phyloP scores from a whole-genome alignment of 2,329 filamentous ascomycete species.

The Capronia coronata region DNA sequence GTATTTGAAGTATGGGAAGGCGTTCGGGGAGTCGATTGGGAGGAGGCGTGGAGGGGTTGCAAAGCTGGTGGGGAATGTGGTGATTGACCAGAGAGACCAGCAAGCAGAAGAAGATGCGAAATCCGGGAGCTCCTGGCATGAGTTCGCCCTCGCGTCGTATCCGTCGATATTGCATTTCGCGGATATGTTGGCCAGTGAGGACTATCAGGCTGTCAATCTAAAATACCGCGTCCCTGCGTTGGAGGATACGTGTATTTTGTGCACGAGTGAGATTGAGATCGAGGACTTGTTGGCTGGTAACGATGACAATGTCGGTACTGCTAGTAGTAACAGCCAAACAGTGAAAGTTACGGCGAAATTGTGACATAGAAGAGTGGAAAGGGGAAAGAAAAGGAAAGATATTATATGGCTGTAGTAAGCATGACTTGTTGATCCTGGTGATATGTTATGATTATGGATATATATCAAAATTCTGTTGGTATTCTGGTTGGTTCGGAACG shows the following conservation, averaged over 20 bases:
- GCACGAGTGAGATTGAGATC: slow-evolving; percentile 47
- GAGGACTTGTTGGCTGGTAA: slow-evolving; percentile 26
- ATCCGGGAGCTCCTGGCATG: slow-evolving; percentile 36
- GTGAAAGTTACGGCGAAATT: slow-evolving; percentile 28
- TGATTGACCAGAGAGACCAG: slow-evolving; percentile 27
- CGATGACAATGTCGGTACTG: too few relatives aligned
- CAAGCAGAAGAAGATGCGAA: not conserved
- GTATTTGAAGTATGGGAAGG: slow-evolving; percentile 55
- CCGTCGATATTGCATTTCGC: slow-evolving; percentile 56
- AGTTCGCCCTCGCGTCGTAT: slow-evolving; percentile 60
- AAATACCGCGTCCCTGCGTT: slow-evolving; percentile 46
- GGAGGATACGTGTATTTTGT: slow-evolving; percentile 49
- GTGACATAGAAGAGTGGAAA: slow-evolving; percentile 2
- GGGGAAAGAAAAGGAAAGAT: too few relatives aligned
- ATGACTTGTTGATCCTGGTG: too few relatives aligned
- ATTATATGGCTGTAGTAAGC: too few relatives aligned
- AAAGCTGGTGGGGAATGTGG: slow-evolving; percentile 56
- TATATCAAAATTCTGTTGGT: too few relatives aligned
- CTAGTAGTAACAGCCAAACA: too few relatives aligned
- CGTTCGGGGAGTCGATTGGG: slow-evolving; percentile 41
- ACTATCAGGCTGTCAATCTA: slow-evolving; percentile 55
- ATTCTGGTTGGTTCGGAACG: too few relatives aligned
- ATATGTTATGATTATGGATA: too few relatives aligned
- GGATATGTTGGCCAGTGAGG: slow-evolving; percentile 53
- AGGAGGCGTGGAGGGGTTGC: slow-evolving; percentile 50